Evolutionary conservation across 805 yeast species (phyloP), one percentile per base, ranked within the genome.

Genomic region (Helenozyma baotianmanensis): DNA sequence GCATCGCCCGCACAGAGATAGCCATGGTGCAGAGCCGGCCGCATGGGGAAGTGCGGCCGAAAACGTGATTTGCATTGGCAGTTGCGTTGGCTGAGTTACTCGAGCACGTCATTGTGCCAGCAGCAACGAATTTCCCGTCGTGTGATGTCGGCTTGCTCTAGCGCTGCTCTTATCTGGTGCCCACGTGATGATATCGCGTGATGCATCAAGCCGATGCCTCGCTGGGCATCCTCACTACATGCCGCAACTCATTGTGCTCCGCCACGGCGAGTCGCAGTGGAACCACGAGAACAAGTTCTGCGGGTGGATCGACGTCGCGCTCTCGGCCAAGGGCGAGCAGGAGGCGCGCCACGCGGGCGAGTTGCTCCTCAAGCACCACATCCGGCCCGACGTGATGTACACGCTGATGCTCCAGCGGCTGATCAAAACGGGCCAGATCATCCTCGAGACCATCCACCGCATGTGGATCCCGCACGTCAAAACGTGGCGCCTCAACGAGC

Each of bases 231-330:
- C n/a, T n/a, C n/a, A n/a, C n/a, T n/a, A n/a, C n/a, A n/a, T n/a
- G n/a, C n/a, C n/a, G n/a, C n/a, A 60, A 38, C 53, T 66, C 27
- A 59, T 66, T 12, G 61, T 66, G 4, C 58, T 66, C 24, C 64
- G 72, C 41, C 72, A 66, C 43, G 72, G 72, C 25, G 70, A 65
- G 39, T 57, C 65, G 6, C 59, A 59, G 44, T 61, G 69, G 62
- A 66, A 66, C 39, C 62, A 64, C 30, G 68, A 59, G 29, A 64
- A 62, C 45, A 60, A 55, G 41, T 66, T 66, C 43, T 62, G 71
- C 33, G 72, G 72, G 10, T 66, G 72, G 72, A 59, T 66, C 15
- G 72, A 66, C 38, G 53, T 62, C n/a, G 62, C 66, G 19, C 51
- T 66, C 14, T 51, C 62, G 19, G 51, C 43, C 6, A 61, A 60